Evolutionary conservation across 805 yeast genomes (phyloP), one percentile per base, ranked within the genome.

Genomic region (Lipomyces starkeyi): DNA sequence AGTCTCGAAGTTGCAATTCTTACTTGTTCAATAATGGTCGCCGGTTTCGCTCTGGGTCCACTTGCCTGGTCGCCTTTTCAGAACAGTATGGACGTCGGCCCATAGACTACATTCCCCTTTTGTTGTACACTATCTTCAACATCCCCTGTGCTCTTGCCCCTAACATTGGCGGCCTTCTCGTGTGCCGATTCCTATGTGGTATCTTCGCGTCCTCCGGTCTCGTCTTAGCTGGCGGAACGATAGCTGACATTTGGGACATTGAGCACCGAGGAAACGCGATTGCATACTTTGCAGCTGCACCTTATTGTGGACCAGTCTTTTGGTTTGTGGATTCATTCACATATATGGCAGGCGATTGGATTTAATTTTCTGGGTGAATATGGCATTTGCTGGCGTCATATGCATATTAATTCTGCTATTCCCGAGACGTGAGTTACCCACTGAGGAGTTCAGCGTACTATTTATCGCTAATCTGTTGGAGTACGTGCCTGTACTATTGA

Each of bases 301-400:
- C 97, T 1, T 93, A 92, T 78, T 88, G 93, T 71, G 97, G 97
- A 64, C 97, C 97, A 1, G 95, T 91, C 54, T 96, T 2, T 80
- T 92, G 63, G 92, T 91, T 53, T 90, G 91, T 75, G 97, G 97
- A 56, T 92, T 91, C 81, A 87, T 92, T 75, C 84, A 88, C 66
- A 87, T 89, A 60, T 85, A 87, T 67, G 84, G 93, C 22, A 84
- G 83, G 14, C 73, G 80, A 40, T 71, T 86, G 76, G 91, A 88
- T 59, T 77, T 91, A 52, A 85, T 93, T 75, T 86, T 90, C 71
- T 93, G 97, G 97, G 93, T 91, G 65, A 92, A 91, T 76, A 86
- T 92, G 91, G 96, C 93, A 4, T 91, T 92, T 80, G 91, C 94
- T 1, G 97, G 97, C 71, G 84, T 86, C 2, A 88, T 89, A 88